Evolutionary conservation across 108 stramenopile genomes (phyloP), one percentile per base, ranked within the genome.

Genomic region (Bacterosira constricta): DNA sequence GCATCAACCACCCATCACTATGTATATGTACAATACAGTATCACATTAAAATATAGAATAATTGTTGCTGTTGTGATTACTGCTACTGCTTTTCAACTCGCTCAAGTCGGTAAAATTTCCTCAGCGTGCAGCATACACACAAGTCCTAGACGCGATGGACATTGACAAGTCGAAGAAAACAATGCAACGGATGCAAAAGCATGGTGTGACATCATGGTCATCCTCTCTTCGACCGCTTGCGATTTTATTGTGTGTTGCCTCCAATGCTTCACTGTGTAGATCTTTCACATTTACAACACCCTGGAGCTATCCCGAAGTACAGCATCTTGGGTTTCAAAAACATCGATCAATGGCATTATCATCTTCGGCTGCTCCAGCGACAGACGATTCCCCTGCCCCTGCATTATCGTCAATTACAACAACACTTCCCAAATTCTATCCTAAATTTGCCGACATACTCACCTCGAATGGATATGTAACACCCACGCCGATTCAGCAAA

Each of bases 401-500:
- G 8, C 52, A 13, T 6, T 15, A 15, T 3, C 44, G 6, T 3
- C 44, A 15, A 18, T 2, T 15, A 20, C 63, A 21, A 9, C 37
- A 0, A 23, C 58, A 7, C 49, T 75, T 6, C 73, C 73, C 46
- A 18, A 35, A 10, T 46, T 75, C 2, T 83, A 76, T 68, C 85
- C 85, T 21, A 55, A 58, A 26, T 71, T 85, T n/a, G 38, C 80
- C 6, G 31, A 25, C 37, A 62, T 66, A 27, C 50, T 85, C n/a
- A 30, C 27, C 15, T 18, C 52, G 15, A 63, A 67, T 35, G 82
- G 82, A 47, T 85, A 63, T 34, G 54, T 65, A 15, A 67, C 75
- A 1, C 85, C 85, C 10, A 85, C 85, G 13, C 85, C 85, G 23
- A 85, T 85, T 42, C 85, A 85, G 63, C 49, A 31, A 35, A 60